A percentile compares a stretch with the other conserved stretches of the same genome.
Conservation (phyloP, 148 eudicot genomes). For the Simmondsia chinensis region DNA sequence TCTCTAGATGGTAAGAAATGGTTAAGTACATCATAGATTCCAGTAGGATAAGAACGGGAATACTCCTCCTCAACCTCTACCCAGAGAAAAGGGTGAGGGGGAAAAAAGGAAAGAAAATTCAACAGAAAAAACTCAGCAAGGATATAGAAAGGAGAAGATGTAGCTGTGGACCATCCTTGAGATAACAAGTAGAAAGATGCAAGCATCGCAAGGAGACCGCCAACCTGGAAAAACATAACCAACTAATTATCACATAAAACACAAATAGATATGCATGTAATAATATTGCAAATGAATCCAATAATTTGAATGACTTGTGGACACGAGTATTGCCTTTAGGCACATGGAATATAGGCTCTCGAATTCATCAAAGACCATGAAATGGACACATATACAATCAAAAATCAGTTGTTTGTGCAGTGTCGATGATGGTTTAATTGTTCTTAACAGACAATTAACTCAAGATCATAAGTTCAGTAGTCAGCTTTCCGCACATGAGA, state of each 20-base stretch:
- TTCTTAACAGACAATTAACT: too few species aligned
- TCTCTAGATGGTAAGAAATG: constrained; percentile 49
- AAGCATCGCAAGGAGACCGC: constrained; percentile 83
- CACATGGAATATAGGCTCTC: too few species aligned
- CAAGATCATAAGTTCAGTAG: too few species aligned
- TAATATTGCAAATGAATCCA: background rate
- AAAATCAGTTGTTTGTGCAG: too few species aligned
- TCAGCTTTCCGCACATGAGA: too few species aligned
- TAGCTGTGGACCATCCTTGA: constrained; percentile 90
- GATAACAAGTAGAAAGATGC: constrained; percentile 80
- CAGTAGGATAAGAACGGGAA: constrained; percentile 4
- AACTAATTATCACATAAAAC: background rate
- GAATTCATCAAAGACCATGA: too few species aligned
- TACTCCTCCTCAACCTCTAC: background rate
- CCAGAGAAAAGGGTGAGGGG: too few species aligned
- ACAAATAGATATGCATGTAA: too few species aligned
- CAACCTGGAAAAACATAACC: constrained; percentile 39
- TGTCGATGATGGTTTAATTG: too few species aligned
- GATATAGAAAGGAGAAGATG: constrained; percentile 88
- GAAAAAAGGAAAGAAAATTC: background rate
- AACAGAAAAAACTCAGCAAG: constrained; percentile 18
- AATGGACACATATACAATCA: too few species aligned
- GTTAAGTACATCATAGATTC: constrained; percentile 44
- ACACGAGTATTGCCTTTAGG: too few species aligned
- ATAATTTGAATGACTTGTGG: too few species aligned